Conservation (phyloP, 192 early-diverging fungal species). For the Anaeromyces robustus region DNA sequence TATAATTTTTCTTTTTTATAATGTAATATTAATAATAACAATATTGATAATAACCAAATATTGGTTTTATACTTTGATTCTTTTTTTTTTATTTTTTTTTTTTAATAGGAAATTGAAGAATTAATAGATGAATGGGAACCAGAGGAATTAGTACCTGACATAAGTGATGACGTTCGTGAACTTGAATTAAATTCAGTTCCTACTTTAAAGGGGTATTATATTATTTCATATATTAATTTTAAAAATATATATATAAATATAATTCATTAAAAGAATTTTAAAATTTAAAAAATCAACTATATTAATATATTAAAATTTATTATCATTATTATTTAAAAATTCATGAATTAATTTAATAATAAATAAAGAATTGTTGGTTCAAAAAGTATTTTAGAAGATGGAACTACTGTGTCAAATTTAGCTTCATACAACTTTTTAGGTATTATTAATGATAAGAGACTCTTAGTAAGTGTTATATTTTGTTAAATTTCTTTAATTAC, state of each 20-base stretch:
- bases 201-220: background rate
- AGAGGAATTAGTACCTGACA: constrained; percentile 70
- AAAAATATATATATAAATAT: too few relatives aligned
- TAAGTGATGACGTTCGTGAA: constrained; percentile 58
- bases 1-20: too few relatives aligned
- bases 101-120: constrained; percentile 75
- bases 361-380: constrained; percentile 14
- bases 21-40: too few relatives aligned
- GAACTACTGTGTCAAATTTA: constrained; percentile 58
- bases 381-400: constrained; percentile 42
- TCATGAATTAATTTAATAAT: too few relatives aligned
- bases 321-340: background rate
- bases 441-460: constrained; percentile 49
- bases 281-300: too few relatives aligned
- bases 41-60: too few relatives aligned
- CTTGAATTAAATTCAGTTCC: constrained; percentile 19
- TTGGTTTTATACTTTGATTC: too few relatives aligned
- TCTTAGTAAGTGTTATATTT: constrained; percentile 21
- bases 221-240: background rate
- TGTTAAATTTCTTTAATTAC: background rate
- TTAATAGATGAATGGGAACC: constrained; percentile 89
- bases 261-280: background rate
- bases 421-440: constrained; percentile 81
- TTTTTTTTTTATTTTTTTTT: too few relatives aligned
- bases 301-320: background rate